Evolutionary conservation across 1,284 basidiomycete species (phyloP).

Genomic region (Fomitopsis palustris): DNA sequence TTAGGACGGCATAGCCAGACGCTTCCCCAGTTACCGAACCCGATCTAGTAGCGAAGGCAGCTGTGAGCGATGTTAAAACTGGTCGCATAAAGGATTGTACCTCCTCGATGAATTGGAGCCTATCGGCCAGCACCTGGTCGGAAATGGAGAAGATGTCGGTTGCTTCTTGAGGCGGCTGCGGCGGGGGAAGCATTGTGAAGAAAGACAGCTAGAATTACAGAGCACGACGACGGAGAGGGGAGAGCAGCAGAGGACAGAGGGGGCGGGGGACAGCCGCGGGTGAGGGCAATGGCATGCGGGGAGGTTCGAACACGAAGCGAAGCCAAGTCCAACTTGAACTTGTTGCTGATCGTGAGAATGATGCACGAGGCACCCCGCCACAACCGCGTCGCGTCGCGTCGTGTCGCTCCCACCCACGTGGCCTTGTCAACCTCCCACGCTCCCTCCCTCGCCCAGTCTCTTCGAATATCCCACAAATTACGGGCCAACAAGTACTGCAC

Average conservation of each 20-base stretch:
- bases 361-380: constrained; percentile 13
- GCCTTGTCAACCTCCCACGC: too few relatives aligned
- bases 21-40: constrained; percentile 86
- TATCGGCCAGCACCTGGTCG: constrained; percentile 63
- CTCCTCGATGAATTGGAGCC: constrained; percentile 73
- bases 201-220: constrained; percentile 19
- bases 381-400: constrained; percentile 12
- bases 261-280: constrained; percentile 3
- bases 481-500: background rate
- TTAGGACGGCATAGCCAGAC: constrained; percentile 75
- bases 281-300: constrained; percentile 9
- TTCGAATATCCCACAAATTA: background rate
- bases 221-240: constrained; percentile 5
- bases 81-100: constrained; percentile 30
- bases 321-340: constrained; percentile 16
- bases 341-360: constrained; percentile 17
- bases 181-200: constrained; percentile 21
- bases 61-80: background rate
- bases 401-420: background rate
- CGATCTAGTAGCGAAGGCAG: constrained; percentile 50
- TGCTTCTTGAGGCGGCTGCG: constrained; percentile 29
- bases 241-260: constrained; percentile 9
- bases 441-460: background rate
- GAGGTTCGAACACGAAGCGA: constrained; percentile 13
- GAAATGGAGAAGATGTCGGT: constrained; percentile 52